Percentiles rank a stretch among this genome's conserved stretches.
Evolutionary conservation across 768 basidiomycete species (phyloP).

Genomic region (Suillus americanus): DNA sequence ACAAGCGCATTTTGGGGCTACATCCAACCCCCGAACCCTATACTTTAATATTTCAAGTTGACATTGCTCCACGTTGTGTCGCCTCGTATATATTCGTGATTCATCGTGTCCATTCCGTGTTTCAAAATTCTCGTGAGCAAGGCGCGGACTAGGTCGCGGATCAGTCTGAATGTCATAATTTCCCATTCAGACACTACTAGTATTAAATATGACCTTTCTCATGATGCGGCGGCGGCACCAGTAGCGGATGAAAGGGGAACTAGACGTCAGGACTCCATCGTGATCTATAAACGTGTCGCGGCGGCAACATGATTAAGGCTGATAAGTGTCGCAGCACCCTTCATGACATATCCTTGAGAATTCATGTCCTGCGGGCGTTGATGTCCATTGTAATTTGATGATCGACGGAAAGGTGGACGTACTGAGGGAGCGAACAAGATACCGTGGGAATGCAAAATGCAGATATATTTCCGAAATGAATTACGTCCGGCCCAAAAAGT

Average conservation of each 20-base stretch:
- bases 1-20: not conserved
- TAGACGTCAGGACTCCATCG: not conserved
- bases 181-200: not conserved
- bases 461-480: not conserved
- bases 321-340: not conserved
- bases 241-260: not conserved
- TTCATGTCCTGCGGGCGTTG: not conserved
- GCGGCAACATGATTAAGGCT: not conserved
- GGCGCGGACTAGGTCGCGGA: not conserved
- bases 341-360: not conserved
- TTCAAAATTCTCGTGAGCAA: not conserved
- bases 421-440: not conserved
- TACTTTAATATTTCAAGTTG: not conserved
- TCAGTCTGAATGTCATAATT: not conserved
- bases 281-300: not conserved
- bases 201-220: not conserved
- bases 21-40: not conserved
- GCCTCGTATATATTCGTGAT: not conserved
- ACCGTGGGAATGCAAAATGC: not conserved
- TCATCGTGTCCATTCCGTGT: not conserved
- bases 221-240: not conserved
- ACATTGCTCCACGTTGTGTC: not conserved
- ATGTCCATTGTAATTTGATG: not conserved
- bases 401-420: not conserved
- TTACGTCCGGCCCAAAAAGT: not conserved